Conservation (phyloP, 345 rosid species). For the Pistacia vera region DNA sequence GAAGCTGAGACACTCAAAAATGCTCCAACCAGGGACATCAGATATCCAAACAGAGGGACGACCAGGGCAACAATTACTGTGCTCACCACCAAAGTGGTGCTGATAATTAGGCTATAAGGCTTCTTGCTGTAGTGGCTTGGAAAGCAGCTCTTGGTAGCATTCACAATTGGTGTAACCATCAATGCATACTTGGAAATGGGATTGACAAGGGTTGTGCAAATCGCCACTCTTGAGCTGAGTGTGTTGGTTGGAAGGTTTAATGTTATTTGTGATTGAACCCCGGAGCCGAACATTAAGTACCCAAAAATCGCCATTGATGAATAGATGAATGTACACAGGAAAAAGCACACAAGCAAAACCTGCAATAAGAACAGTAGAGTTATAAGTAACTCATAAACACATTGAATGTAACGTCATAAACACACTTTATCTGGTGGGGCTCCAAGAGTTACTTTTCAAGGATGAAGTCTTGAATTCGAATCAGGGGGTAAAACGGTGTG, state of each 20-base stretch:
- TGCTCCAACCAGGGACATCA: constrained; percentile 71
- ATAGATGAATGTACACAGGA: constrained; percentile 45
- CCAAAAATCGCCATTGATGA: constrained; percentile 63
- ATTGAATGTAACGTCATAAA: too few relatives aligned
- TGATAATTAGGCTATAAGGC: constrained; percentile 25
- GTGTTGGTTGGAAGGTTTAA: constrained; percentile 49
- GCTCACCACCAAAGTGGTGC: constrained; percentile 49
- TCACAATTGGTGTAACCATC: constrained; percentile 56
- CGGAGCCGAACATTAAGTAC: constrained; percentile 59
- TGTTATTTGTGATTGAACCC: constrained; percentile 54
- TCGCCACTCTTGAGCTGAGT: constrained; percentile 61
- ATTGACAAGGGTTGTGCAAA: constrained; percentile 60
- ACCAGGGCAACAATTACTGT: constrained; percentile 50
- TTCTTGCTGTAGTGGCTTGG: constrained; percentile 31
- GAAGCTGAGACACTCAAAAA: constrained; percentile 51
- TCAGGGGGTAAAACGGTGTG: too few relatives aligned
- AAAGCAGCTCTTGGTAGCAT: constrained; percentile 36
- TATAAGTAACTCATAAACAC: neutral
- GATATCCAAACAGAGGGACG: constrained; percentile 53
- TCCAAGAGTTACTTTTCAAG: too few relatives aligned
- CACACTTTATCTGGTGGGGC: too few relatives aligned
- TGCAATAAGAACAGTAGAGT: constrained; percentile 12
- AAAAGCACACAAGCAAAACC: constrained; percentile 60
- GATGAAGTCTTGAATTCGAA: too few relatives aligned
- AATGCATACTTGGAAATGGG: constrained; percentile 66